Conservation (phyloP, 2,329 filamentous ascomycete species). For the Cordyceps javanica region DNA sequence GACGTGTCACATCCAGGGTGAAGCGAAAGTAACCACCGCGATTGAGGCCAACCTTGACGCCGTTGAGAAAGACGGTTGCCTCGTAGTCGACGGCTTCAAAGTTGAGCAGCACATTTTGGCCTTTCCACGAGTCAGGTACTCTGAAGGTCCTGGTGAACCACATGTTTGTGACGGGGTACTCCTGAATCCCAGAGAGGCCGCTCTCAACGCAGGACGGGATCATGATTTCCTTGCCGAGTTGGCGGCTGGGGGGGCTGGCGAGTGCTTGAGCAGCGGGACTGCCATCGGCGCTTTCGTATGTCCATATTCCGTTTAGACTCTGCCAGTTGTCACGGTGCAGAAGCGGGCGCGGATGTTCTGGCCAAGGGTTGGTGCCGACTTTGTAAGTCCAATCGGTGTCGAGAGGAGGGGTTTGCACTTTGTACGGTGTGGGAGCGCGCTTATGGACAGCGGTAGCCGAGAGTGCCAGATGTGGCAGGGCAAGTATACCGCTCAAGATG, state of each 20-base stretch:
- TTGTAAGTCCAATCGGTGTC: slow-evolving; percentile 44
- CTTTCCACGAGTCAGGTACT: slow-evolving; percentile 41
- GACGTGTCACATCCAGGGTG: slow-evolving; percentile 50
- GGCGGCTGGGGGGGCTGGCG: slow-evolving; percentile 19
- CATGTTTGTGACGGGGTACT: slow-evolving; percentile 34
- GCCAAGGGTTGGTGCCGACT: slow-evolving; percentile 46
- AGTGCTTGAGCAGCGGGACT: slow-evolving; percentile 14
- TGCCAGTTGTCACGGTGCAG: slow-evolving; percentile 48
- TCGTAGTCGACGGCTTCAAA: slow-evolving; percentile 56
- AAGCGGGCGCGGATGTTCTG: slow-evolving; percentile 52
- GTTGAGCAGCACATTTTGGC: slow-evolving; percentile 42
- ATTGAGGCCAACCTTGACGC: slow-evolving; percentile 43
- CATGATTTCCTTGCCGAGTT: slow-evolving; percentile 33
- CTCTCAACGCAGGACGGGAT: slow-evolving; percentile 40
- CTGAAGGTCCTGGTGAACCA: slow-evolving; percentile 47
- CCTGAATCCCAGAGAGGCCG: slow-evolving; percentile 43
- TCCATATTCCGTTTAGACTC: slow-evolving; percentile 54
- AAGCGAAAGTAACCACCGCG: slow-evolving; percentile 59
- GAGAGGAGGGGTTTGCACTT: slow-evolving; percentile 30
- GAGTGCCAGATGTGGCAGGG: background rate
- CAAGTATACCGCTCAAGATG: background rate
- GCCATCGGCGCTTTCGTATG: slow-evolving; percentile 34
- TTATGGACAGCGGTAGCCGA: slow-evolving; percentile 1
- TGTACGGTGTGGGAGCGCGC: slow-evolving; percentile 21
- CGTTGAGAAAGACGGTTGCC: slow-evolving; percentile 53